Evolutionary conservation across 1,139 yeast genomes (phyloP).

Genomic region (Pichia sp.): DNA sequence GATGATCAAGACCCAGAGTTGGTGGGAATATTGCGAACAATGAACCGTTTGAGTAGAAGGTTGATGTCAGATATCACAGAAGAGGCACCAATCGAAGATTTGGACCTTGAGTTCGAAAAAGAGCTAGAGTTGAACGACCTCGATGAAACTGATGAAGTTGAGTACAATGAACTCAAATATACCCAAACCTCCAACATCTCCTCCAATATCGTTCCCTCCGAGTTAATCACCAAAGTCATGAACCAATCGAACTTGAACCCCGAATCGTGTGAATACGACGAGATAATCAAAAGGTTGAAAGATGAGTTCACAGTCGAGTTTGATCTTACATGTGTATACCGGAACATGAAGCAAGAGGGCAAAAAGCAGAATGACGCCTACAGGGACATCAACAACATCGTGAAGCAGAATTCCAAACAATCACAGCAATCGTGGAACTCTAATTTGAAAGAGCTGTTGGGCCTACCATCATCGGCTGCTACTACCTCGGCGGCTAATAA

Average conservation of each 20-base stretch:
- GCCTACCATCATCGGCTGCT: conserved; percentile 16
- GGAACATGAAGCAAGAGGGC: conserved; percentile 37
- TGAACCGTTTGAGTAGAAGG: conserved; percentile 82
- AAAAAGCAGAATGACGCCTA: conserved; percentile 39
- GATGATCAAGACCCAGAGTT: conserved; percentile 58
- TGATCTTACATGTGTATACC: conserved; percentile 42
- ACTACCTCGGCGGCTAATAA: conserved; percentile 11
- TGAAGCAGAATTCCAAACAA: conserved; percentile 54
- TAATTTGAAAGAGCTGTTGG: conserved; percentile 14
- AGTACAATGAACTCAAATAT: conserved; percentile 56
- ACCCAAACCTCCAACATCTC: conserved; percentile 33
- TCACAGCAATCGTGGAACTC: conserved; percentile 42
- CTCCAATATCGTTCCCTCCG: conserved; percentile 28
- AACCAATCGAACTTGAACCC: conserved; percentile 29
- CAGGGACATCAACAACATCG: conserved; percentile 45
- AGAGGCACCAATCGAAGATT: conserved; percentile 33
- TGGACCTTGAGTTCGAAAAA: conserved; percentile 33
- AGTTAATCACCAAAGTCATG: conserved; percentile 18
- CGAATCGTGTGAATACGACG: conserved; percentile 23
- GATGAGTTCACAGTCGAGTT: conserved; percentile 33
- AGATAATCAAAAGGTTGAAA: conserved; percentile 30
- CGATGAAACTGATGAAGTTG: conserved; percentile 45
- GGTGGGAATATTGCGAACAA: conserved; percentile 72
- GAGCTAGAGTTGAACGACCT: conserved; percentile 64
- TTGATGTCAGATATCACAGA: conserved; percentile 51